Evolutionary conservation across 306 rosid species (phyloP).

Genomic region (Elaeagnus macrophylla): DNA sequence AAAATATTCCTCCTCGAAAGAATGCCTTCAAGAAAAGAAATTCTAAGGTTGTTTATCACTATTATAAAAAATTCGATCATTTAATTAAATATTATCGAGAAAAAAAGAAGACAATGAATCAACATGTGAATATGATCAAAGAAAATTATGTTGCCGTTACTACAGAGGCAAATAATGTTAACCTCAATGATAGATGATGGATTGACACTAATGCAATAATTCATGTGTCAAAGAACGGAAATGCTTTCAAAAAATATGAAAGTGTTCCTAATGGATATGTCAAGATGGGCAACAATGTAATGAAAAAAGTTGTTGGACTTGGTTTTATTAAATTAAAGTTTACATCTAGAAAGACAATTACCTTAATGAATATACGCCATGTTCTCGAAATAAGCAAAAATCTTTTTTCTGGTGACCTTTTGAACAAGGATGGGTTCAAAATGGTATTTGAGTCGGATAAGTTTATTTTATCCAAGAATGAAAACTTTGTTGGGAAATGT

Average conservation of each 20-base stretch:
- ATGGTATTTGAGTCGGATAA: too few species aligned
- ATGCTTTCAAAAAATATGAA: too few species aligned
- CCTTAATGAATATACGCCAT: too few species aligned
- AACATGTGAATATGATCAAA: background rate
- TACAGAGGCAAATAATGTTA: conserved; percentile 1
- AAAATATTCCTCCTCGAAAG: background rate
- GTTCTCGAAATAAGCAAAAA: too few species aligned
- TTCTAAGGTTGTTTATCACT: background rate
- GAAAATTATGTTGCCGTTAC: background rate
- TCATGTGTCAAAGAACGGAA: too few species aligned
- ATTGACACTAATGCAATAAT: too few species aligned
- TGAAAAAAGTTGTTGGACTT: background rate
- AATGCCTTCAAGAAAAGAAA: background rate
- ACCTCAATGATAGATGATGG: background rate
- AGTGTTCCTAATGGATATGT: too few species aligned
- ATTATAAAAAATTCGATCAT: background rate
- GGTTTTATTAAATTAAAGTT: background rate
- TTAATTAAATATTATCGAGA: background rate
- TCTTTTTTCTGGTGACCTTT: too few species aligned
- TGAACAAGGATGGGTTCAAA: too few species aligned
- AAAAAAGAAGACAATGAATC: background rate
- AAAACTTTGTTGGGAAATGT: too few species aligned
- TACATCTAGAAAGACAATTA: background rate
- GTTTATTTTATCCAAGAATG: too few species aligned
- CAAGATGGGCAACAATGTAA: background rate